These are phyloP conservation scores for Stachybotrys elegans DNA, from an alignment of 2,329 filamentous ascomycete species.

Conservation along the genomic window DNA sequence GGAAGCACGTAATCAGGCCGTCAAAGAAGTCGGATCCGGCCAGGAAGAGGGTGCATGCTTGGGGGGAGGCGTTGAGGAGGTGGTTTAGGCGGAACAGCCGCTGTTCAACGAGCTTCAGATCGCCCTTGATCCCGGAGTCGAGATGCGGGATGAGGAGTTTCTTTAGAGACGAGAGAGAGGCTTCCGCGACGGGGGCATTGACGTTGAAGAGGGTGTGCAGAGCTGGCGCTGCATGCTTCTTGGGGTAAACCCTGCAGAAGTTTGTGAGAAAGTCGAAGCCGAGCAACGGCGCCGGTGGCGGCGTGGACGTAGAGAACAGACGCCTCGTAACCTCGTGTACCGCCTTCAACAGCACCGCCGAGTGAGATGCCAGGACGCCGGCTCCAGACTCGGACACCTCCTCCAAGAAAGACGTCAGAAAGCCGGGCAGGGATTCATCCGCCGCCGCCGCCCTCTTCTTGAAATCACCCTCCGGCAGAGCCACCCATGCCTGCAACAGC, in stretches of 20 bases:
- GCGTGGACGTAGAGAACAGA: slow-evolving; percentile 37
- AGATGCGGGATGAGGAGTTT: slow-evolving; percentile 56
- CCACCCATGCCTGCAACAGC: slow-evolving; percentile 61
- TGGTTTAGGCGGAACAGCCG: slow-evolving; percentile 56
- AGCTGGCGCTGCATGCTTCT: slow-evolving; percentile 52
- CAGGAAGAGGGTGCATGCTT: slow-evolving; percentile 59
- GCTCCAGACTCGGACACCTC: slow-evolving; percentile 38
- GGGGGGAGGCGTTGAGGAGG: slow-evolving; percentile 56
- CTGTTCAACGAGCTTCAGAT: slow-evolving; percentile 49
- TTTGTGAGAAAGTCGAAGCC: slow-evolving; percentile 65
- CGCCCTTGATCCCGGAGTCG: slow-evolving; percentile 53
- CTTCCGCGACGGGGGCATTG: slow-evolving; percentile 44
- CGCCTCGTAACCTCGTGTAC: slow-evolving; percentile 61
- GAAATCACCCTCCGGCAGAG: slow-evolving; percentile 53
- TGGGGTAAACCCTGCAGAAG: slow-evolving; percentile 61
- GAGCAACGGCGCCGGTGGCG: slow-evolving; percentile 45
- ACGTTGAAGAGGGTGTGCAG: slow-evolving; percentile 45
- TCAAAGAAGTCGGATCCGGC: slow-evolving; percentile 87
- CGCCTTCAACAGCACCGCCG: slow-evolving; percentile 50
- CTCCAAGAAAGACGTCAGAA: slow-evolving; percentile 64
- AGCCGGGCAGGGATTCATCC: slow-evolving; percentile 55
- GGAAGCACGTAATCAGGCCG: slow-evolving; percentile 62
- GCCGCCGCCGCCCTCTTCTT: slow-evolving; percentile 36
- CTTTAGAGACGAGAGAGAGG: slow-evolving; percentile 55
- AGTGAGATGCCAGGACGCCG: slow-evolving; percentile 29